Evolutionary conservation across 2,329 filamentous ascomycete genomes (phyloP).

Genomic region (Rasamsonia emersonii): DNA sequence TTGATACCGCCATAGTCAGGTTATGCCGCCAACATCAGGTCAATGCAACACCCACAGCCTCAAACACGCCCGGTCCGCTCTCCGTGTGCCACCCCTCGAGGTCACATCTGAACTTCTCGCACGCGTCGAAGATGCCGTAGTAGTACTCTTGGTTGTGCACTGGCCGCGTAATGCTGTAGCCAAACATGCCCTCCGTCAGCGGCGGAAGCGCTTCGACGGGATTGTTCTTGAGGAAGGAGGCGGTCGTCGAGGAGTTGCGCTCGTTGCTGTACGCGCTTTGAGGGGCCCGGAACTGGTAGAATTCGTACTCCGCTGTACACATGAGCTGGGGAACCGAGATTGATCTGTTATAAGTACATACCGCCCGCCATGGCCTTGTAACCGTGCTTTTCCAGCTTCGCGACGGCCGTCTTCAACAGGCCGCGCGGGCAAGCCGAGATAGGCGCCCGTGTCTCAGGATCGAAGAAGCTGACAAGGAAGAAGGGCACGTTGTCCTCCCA

Average conservation of each 20-base stretch:
- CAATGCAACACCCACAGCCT: conserved; percentile 54
- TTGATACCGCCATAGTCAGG: conserved; percentile 20
- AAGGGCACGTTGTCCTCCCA: conserved; percentile 85
- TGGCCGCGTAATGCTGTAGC: conserved; percentile 79
- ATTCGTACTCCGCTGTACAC: conserved; percentile 79
- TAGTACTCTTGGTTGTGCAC: conserved; percentile 89
- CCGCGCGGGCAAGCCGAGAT: conserved; percentile 73
- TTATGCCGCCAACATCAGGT: not conserved
- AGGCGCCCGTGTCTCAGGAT: conserved; percentile 65
- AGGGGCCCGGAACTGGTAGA: conserved; percentile 80
- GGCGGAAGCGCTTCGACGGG: conserved; percentile 64
- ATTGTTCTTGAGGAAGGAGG: conserved; percentile 65
- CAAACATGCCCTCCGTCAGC: conserved; percentile 91
- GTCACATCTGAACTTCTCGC: conserved; percentile 65
- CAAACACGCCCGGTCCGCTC: conserved; percentile 86
- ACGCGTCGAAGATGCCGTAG: conserved; percentile 77
- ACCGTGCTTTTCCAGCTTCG: conserved; percentile 59
- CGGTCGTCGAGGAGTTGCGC: conserved; percentile 59
- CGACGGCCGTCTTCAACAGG: conserved; percentile 58
- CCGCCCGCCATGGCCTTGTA: conserved; percentile 83
- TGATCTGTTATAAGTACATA: conserved; percentile 37
- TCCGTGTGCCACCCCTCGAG: conserved; percentile 97
- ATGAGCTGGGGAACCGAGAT: conserved; percentile 7
- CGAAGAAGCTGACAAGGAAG: conserved; percentile 74
- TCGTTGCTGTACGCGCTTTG: conserved; percentile 38